phyloP scores from a whole-genome alignment of 2,329 filamentous ascomycete species.

The Venturia aucupariae region DNA sequence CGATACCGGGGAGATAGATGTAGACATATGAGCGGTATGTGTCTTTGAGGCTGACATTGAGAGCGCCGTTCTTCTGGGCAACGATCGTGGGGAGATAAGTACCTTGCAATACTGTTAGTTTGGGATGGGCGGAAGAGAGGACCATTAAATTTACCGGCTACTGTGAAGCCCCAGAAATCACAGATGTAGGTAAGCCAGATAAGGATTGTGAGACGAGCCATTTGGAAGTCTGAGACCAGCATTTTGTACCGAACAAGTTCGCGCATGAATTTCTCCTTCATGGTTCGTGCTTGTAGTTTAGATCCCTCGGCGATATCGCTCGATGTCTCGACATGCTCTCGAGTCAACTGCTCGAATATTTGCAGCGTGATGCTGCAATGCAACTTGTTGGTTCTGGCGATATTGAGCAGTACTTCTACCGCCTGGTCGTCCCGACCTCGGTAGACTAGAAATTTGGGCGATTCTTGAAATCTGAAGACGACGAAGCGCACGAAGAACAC shows the following conservation, averaged over 20 bases:
- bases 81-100: constrained; percentile 43
- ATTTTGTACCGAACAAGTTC: constrained; percentile 37
- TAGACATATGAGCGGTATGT: constrained; percentile 47
- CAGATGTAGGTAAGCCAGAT: constrained; percentile 44
- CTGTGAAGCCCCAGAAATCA: constrained; percentile 42
- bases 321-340: constrained; percentile 21
- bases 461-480: constrained; percentile 63
- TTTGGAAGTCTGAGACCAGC: constrained; percentile 34
- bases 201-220: constrained; percentile 38
- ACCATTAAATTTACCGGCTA: constrained; percentile 29
- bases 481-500: constrained; percentile 62
- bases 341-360: constrained; percentile 28
- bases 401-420: constrained; percentile 59
- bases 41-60: constrained; percentile 34
- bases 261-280: constrained; percentile 27
- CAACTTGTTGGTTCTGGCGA: constrained; percentile 58
- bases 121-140: not conserved
- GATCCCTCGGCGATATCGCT: constrained; percentile 14
- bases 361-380: constrained; percentile 27
- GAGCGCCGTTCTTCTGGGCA: constrained; percentile 41
- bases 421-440: constrained; percentile 62
- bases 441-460: constrained; percentile 68
- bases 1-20: constrained; percentile 44
- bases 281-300: not conserved
- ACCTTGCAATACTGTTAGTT: constrained; percentile 22